Evolutionary conservation across 345 rosid genomes (phyloP).

Genomic region (Salix purpurea): DNA sequence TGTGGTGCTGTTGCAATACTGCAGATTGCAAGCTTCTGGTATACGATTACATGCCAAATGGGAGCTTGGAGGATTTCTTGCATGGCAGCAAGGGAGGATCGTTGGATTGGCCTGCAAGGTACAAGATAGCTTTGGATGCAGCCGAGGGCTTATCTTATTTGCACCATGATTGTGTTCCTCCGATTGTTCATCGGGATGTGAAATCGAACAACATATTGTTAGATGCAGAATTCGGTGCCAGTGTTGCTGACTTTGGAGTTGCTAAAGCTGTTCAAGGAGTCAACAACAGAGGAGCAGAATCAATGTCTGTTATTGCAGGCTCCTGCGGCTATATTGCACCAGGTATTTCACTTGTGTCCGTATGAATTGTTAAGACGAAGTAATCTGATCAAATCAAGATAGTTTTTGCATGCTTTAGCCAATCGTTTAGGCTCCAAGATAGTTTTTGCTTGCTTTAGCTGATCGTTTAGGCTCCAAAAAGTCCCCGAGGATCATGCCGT

Average conservation of each 20-base stretch:
- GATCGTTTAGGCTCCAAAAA: too few species aligned
- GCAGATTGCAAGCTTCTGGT: slow-evolving; percentile 69
- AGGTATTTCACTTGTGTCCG: slow-evolving; percentile 37
- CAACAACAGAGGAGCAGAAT: slow-evolving; percentile 41
- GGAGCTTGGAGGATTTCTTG: slow-evolving; percentile 73
- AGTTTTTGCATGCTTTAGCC: not conserved
- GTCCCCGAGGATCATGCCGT: too few species aligned
- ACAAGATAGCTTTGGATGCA: slow-evolving; percentile 60
- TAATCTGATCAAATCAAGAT: not conserved
- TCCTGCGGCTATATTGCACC: slow-evolving; percentile 96
- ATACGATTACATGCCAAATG: slow-evolving; percentile 89
- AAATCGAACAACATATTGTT: slow-evolving; percentile 81
- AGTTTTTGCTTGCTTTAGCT: too few species aligned
- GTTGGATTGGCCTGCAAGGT: slow-evolving; percentile 68
- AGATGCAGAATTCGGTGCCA: slow-evolving; percentile 68
- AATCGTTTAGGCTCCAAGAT: not conserved
- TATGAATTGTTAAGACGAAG: not conserved
- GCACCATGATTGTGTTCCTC: slow-evolving; percentile 91
- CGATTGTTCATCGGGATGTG: slow-evolving; percentile 88
- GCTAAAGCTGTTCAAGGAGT: slow-evolving; percentile 61
- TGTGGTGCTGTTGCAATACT: slow-evolving; percentile 72
- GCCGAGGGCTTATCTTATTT: slow-evolving; percentile 86
- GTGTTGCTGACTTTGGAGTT: slow-evolving; percentile 86
- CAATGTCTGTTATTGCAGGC: slow-evolving; percentile 87
- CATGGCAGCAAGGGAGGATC: slow-evolving; percentile 50